Evolutionary conservation across 2,329 filamentous ascomycete species (phyloP).

Genomic region (Trichoderma lentiforme): DNA sequence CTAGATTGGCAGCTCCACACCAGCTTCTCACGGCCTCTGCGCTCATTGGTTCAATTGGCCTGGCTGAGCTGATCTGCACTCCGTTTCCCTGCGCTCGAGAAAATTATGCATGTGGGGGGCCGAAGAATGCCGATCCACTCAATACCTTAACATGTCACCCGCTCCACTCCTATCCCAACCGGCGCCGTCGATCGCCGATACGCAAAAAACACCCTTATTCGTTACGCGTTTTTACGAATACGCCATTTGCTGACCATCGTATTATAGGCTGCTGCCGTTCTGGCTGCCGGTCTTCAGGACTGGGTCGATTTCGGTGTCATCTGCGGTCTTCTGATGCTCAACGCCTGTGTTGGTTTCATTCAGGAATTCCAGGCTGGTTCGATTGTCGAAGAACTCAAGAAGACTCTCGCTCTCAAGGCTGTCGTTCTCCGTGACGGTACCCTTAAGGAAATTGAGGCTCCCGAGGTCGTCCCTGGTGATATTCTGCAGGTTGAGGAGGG

Average conservation of each 20-base stretch:
- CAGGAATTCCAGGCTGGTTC: conserved; percentile 89
- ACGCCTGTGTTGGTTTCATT: conserved; percentile 80
- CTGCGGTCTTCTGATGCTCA: conserved; percentile 76
- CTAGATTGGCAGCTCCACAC: conserved; percentile 36
- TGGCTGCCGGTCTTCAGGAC: conserved; percentile 79
- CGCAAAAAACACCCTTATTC: neutral
- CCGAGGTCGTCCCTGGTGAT: conserved; percentile 84
- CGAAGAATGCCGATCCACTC: conserved; percentile 26
- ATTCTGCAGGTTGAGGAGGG: conserved; percentile 87
- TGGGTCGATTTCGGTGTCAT: conserved; percentile 96
- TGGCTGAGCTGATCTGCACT: conserved; percentile 9
- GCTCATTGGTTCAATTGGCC: conserved; percentile 28
- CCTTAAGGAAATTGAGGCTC: conserved; percentile 75
- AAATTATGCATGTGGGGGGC: conserved; percentile 23
- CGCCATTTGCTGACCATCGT: conserved; percentile 26
- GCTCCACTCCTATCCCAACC: conserved; percentile 17
- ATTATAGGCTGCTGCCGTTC: conserved; percentile 64
- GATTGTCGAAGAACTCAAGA: conserved; percentile 87
- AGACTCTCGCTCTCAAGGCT: conserved; percentile 84
- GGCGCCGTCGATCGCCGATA: conserved; percentile 14
- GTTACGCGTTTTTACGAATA: neutral
- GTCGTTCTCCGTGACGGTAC: conserved; percentile 76
- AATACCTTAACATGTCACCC: conserved; percentile 21
- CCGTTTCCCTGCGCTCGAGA: conserved; percentile 7
- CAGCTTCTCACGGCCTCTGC: conserved; percentile 28